These are phyloP conservation scores for Xylariaceae sp. DNA, from an alignment of 2,329 filamentous ascomycete genomes.

Conservation along the genomic window DNA sequence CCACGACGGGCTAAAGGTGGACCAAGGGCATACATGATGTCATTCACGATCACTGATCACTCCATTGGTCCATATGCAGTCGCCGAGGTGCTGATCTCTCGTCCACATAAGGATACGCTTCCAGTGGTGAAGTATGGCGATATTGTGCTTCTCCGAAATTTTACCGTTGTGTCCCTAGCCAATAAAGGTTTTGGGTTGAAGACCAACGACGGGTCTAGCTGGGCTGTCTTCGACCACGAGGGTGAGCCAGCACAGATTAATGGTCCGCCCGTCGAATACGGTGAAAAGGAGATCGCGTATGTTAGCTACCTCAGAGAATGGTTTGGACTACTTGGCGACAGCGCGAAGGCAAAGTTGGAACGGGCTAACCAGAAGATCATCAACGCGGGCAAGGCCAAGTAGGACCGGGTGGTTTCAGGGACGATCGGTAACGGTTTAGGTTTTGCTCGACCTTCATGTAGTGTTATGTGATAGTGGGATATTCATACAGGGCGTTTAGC, in stretches of 20 bases:
- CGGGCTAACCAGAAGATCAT: conserved; percentile 52
- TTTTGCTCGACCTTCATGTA: no score
- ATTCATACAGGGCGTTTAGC: no score
- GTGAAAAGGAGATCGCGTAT: conserved; percentile 56
- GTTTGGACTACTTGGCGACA: conserved; percentile 56
- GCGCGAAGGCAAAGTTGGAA: conserved; percentile 54
- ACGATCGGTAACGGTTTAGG: no score
- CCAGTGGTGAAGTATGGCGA: conserved; percentile 64
- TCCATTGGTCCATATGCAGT: conserved; percentile 58
- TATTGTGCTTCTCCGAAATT: conserved; percentile 62
- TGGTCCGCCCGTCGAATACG: conserved; percentile 65
- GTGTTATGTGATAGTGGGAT: no score
- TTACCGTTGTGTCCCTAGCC: conserved; percentile 61
- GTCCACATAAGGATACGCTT: conserved; percentile 63
- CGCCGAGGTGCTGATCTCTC: conserved; percentile 63
- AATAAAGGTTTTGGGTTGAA: conserved; percentile 62
- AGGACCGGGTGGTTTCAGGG: no score
- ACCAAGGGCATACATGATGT: conserved; percentile 65
- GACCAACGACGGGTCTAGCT: conserved; percentile 62
- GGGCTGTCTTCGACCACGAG: conserved; percentile 65
- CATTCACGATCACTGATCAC: conserved; percentile 64
- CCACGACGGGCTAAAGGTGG: conserved; percentile 63
- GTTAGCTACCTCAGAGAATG: conserved; percentile 56
- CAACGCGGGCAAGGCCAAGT: conserved; percentile 34
- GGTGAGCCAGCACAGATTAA: conserved; percentile 58